Conservation (phyloP, 352 stramenopile species). For the Globisporangium radiosum region DNA sequence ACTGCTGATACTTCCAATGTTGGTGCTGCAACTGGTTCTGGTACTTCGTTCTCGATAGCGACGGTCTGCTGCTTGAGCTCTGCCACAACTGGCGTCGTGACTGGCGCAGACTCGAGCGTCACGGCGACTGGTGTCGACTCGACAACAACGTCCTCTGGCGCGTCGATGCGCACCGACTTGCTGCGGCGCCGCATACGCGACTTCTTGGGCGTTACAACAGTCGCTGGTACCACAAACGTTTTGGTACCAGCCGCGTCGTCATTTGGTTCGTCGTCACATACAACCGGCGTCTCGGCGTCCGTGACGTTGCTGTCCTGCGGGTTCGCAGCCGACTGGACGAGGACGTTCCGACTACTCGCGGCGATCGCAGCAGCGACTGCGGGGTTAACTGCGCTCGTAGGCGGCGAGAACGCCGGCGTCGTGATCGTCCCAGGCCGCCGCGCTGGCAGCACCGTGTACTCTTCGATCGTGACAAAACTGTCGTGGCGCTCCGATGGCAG, state of each 20-base stretch:
- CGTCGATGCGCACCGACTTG: neutral
- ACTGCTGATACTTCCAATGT: too few relatives aligned
- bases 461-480: constrained; percentile 3
- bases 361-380: too few relatives aligned
- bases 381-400: too few relatives aligned
- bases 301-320: neutral
- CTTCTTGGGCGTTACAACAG: neutral
- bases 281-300: neutral
- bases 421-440: neutral
- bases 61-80: too few relatives aligned
- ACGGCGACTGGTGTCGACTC: neutral
- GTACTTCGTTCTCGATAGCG: too few relatives aligned
- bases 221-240: too few relatives aligned
- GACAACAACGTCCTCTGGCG: neutral
- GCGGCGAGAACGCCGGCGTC: neutral
- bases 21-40: too few relatives aligned
- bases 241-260: too few relatives aligned
- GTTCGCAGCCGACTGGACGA: too few relatives aligned
- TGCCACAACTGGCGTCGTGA: too few relatives aligned
- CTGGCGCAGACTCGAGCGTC: neutral
- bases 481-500: neutral
- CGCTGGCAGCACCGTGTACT: constrained; percentile 1
- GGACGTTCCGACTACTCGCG: too few relatives aligned
- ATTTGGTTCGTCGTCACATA: too few relatives aligned
- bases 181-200: neutral